Percentiles rank a stretch among this genome's conserved stretches.
Conservation (phyloP, 2,329 filamentous ascomycete species). For the Calonectria hawksworthii region DNA sequence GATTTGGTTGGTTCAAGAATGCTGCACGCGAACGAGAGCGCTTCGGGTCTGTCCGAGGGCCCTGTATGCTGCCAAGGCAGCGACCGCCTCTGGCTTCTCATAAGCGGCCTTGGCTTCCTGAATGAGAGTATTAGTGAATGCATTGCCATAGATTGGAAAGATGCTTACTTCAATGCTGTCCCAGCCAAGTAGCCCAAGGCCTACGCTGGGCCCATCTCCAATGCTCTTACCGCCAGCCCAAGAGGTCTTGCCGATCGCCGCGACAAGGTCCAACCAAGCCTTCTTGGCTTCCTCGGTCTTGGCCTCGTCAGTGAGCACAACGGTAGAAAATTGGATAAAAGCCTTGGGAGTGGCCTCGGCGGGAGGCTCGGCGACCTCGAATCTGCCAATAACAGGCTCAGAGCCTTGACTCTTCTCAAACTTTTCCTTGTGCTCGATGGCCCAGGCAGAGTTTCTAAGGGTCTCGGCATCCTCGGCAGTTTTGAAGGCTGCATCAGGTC, state of each 20-base stretch:
- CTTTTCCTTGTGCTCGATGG: conserved; percentile 8
- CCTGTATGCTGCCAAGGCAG: conserved; percentile 13
- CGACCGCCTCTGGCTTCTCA: conserved; percentile 15
- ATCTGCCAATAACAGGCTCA: not conserved
- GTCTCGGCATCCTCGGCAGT: conserved; percentile 16
- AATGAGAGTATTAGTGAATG: not conserved
- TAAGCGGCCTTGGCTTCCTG: conserved; percentile 23
- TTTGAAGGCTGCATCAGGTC: conserved; percentile 7
- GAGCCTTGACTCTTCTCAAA: not conserved
- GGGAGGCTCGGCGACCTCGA: conserved; percentile 19
- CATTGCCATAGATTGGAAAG: too few relatives aligned
- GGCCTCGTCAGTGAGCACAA: not conserved
- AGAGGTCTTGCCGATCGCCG: conserved; percentile 16
- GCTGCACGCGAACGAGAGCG: conserved; percentile 10
- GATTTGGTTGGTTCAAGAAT: not conserved
- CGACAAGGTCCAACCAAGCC: conserved; percentile 17
- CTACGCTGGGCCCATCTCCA: conserved; percentile 14
- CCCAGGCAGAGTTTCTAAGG: conserved; percentile 10
- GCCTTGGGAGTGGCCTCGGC: not conserved
- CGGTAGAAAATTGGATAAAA: conserved; percentile 20
- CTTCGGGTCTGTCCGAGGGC: conserved; percentile 18
- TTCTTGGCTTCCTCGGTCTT: not conserved
- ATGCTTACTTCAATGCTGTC: conserved; percentile 20
- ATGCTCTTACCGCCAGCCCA: conserved; percentile 15
- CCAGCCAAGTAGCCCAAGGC: conserved; percentile 21